phyloP scores from a whole-genome alignment of 345 rosid species.

The Camelina sativa region DNA sequence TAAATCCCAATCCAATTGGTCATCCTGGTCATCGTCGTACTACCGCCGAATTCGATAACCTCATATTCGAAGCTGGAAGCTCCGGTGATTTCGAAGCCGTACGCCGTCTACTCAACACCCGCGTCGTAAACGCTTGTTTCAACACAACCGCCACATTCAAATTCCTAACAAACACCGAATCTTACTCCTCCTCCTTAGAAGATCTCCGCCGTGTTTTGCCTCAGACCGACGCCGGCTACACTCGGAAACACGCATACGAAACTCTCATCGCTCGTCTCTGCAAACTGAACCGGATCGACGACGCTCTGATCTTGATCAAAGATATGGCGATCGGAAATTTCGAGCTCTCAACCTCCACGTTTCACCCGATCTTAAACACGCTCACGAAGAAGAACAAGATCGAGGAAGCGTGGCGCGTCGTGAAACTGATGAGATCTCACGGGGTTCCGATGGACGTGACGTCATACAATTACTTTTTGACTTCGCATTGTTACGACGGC shows the following conservation, averaged over 20 bases:
- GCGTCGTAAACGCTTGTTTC: slow-evolving; percentile 56
- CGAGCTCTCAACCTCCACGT: slow-evolving; percentile 43
- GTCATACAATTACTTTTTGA: slow-evolving; percentile 60
- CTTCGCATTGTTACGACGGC: slow-evolving; percentile 50
- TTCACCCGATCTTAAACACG: slow-evolving; percentile 58
- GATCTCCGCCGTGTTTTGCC: slow-evolving; percentile 52
- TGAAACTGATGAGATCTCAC: slow-evolving; percentile 48
- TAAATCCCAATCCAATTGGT: slow-evolving; percentile 6
- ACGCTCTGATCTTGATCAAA: slow-evolving; percentile 50
- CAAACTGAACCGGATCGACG: slow-evolving; percentile 51
- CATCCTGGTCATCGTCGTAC: slow-evolving; percentile 50
- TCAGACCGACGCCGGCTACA: slow-evolving; percentile 56
- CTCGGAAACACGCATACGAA: slow-evolving; percentile 60
- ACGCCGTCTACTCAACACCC: slow-evolving; percentile 63
- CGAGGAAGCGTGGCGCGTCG: slow-evolving; percentile 58
- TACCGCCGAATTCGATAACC: slow-evolving; percentile 62
- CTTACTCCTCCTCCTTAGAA: slow-evolving; percentile 50
- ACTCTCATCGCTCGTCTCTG: slow-evolving; percentile 65
- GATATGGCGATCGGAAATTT: slow-evolving; percentile 46
- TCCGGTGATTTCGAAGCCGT: slow-evolving; percentile 59
- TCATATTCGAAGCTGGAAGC: slow-evolving; percentile 53
- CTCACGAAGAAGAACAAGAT: slow-evolving; percentile 47
- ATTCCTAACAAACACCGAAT: slow-evolving; percentile 55
- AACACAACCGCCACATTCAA: slow-evolving; percentile 71
- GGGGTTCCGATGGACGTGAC: slow-evolving; percentile 53